Percentiles rank a stretch among this genome's conserved stretches.
Evolutionary conservation across 2,329 filamentous ascomycete genomes (phyloP).

Genomic region (Ramularia collo-cygni): DNA sequence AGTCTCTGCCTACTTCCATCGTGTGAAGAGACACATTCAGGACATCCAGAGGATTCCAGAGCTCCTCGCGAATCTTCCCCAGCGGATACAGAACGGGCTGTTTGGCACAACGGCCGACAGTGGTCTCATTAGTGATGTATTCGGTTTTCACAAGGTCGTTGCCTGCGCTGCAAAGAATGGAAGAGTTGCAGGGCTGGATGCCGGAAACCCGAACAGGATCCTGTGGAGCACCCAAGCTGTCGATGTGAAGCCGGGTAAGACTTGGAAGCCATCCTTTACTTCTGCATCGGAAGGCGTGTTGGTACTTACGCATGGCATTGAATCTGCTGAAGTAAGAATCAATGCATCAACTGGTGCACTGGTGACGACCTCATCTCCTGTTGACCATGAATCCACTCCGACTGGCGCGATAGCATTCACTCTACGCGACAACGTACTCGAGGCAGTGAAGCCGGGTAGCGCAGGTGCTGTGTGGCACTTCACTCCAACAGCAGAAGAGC

Average conservation of each 20-base stretch:
- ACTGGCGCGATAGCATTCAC: constrained; percentile 20
- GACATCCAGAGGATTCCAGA: constrained; percentile 72
- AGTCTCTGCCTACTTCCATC: constrained; percentile 76
- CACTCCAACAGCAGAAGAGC: constrained; percentile 56
- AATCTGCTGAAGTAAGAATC: constrained; percentile 49
- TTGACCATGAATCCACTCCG: constrained; percentile 1
- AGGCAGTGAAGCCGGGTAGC: constrained; percentile 18
- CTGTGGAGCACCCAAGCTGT: constrained; percentile 67
- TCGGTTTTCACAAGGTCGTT: constrained; percentile 82
- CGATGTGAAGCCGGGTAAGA: constrained; percentile 47
- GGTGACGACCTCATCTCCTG: constrained; percentile 7
- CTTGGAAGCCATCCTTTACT: constrained; percentile 42
- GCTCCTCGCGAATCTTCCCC: constrained; percentile 64
- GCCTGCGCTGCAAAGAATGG: constrained; percentile 74
- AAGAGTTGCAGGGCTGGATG: constrained; percentile 72
- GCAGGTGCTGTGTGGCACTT: constrained; percentile 59
- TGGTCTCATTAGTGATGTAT: constrained; percentile 60
- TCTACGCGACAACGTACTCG: constrained; percentile 21
- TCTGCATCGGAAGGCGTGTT: constrained; percentile 35
- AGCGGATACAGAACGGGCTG: constrained; percentile 53
- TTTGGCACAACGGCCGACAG: constrained; percentile 33
- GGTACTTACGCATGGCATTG: constrained; percentile 9
- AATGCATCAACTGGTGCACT: constrained; percentile 28
- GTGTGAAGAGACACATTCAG: constrained; percentile 70
- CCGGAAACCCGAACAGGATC: constrained; percentile 64